phyloP scores from a whole-genome alignment of 2,329 filamentous ascomycete species.

The Fusarium irregulare region DNA sequence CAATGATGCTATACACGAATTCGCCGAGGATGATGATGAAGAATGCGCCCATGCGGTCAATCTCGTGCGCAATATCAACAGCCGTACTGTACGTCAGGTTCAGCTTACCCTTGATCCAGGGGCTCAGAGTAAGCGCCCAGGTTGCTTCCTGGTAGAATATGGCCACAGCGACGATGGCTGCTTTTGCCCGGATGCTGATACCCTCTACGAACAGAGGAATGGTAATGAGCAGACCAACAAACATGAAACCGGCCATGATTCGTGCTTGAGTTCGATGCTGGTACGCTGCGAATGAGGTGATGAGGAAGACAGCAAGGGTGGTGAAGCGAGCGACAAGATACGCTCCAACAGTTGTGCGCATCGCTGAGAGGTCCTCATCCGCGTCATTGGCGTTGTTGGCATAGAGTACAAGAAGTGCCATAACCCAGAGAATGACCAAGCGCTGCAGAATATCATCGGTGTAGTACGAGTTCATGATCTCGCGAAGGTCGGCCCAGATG shows the following conservation, averaged over 20 bases:
- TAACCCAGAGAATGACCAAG: slow-evolving; percentile 61
- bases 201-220: slow-evolving; percentile 58
- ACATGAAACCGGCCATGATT: slow-evolving; percentile 56
- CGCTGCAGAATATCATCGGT: slow-evolving; percentile 62
- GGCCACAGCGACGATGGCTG: slow-evolving; percentile 56
- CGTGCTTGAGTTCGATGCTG: slow-evolving; percentile 60
- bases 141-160: slow-evolving; percentile 56
- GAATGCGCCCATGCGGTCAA: slow-evolving; percentile 62
- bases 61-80: slow-evolving; percentile 61
- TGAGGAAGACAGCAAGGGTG: slow-evolving; percentile 54
- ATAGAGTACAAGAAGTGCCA: slow-evolving; percentile 61
- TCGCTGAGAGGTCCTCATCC: slow-evolving; percentile 56
- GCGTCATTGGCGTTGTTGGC: slow-evolving; percentile 59
- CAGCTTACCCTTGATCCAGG: slow-evolving; percentile 56
- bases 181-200: slow-evolving; percentile 55
- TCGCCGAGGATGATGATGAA: slow-evolving; percentile 65
- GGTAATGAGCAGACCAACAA: slow-evolving; percentile 54
- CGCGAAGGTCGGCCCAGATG: slow-evolving; percentile 61
- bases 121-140: slow-evolving; percentile 59
- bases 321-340: slow-evolving; percentile 59
- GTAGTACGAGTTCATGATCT: slow-evolving; percentile 65
- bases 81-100: slow-evolving; percentile 59
- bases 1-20: slow-evolving; percentile 61
- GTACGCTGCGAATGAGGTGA: slow-evolving; percentile 59
- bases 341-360: slow-evolving; percentile 59